phyloP scores from a whole-genome alignment of 805 yeast genomes.

The Lachancea meyersii region DNA sequence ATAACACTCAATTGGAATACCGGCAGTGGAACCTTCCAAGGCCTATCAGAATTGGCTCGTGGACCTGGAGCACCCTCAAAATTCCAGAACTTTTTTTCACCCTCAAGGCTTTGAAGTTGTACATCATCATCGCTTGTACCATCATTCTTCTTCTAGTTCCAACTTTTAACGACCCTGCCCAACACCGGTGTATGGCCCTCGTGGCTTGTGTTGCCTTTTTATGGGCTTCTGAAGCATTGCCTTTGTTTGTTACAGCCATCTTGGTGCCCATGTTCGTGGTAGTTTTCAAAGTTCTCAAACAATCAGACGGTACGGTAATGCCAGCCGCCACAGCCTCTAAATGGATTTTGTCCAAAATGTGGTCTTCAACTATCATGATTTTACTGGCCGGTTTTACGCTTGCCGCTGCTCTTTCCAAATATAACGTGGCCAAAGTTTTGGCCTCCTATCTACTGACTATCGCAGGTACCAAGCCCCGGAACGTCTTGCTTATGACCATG shows the following conservation, averaged over 20 bases:
- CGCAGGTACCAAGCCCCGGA: slow-evolving; percentile 80
- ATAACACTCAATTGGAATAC: slow-evolving; percentile 26
- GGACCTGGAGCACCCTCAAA: slow-evolving; percentile 28
- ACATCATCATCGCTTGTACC: slow-evolving; percentile 45
- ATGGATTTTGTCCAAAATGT: slow-evolving; percentile 74
- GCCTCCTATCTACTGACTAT: slow-evolving; percentile 75
- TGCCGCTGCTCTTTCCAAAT: slow-evolving; percentile 89
- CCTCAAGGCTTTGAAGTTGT: slow-evolving; percentile 43
- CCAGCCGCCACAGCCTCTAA: slow-evolving; percentile 58
- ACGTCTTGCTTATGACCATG: slow-evolving; percentile 75
- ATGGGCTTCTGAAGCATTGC: slow-evolving; percentile 96
- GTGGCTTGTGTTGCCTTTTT: slow-evolving; percentile 59
- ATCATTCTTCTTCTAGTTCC: slow-evolving; percentile 49
- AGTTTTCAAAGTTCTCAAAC: slow-evolving; percentile 55
- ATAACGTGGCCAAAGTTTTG: slow-evolving; percentile 79
- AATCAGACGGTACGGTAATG: slow-evolving; percentile 46
- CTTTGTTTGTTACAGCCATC: slow-evolving; percentile 85
- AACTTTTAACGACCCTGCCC: slow-evolving; percentile 55
- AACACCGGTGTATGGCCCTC: slow-evolving; percentile 60
- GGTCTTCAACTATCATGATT: slow-evolving; percentile 90
- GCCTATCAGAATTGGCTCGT: slow-evolving; percentile 22
- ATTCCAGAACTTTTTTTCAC: slow-evolving; percentile 46
- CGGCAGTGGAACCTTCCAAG: slow-evolving; percentile 31
- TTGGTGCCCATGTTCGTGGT: slow-evolving; percentile 78
- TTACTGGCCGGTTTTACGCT: slow-evolving; percentile 87